Evolutionary conservation across 345 rosid species (phyloP), one percentile per base, ranked within the genome.

Genomic region (Eucalyptus guilfoylei): DNA sequence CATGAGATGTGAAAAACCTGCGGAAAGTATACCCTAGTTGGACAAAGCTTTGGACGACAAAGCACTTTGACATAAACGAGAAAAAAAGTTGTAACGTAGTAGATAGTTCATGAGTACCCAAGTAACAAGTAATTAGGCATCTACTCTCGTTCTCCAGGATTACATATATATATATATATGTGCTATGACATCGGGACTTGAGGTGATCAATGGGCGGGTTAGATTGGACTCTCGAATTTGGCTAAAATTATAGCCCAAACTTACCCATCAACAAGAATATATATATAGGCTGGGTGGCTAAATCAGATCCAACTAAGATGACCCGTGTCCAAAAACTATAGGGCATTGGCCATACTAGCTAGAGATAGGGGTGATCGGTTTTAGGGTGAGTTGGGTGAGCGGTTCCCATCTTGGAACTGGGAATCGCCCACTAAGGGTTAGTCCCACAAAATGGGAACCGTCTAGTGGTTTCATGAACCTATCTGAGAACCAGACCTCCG

Each of bases 381-480:
- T 3, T 55, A 55, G 11, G 13, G 62, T 55, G 30, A 24, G 28
- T 55, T 2, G 26, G 1, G 30, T 55, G 13, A 24, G 28, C 1
- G 1, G 3, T 23, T 55, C 10, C 12, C 6, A 55, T 24, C 62
- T 9, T 55, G 6, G 1, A 24, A 55, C 1, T 0, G 14, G 62
- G 62, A 49, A 55, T 55, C 3, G 3, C 30, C 62, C 13, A 24
- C 62, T 55, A 55, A 55, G 62, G 62, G 13, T 24, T 24, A 24
- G 13, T 23, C 30, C 62, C 30, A 55, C 30, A 55, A 55, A 24
- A 55, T 55, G 30, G 30, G 30, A 55, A 55, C 28, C 6, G 1
- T 10, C 62, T 55, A 55, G 5, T 55, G 62, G 30, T 24, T 55
- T 24, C 62, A 24, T 55, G 30, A 16, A 55, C 30, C 62, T 24